phyloP scores from a whole-genome alignment of 139 green algal species.

The Coelastrella sp. region DNA sequence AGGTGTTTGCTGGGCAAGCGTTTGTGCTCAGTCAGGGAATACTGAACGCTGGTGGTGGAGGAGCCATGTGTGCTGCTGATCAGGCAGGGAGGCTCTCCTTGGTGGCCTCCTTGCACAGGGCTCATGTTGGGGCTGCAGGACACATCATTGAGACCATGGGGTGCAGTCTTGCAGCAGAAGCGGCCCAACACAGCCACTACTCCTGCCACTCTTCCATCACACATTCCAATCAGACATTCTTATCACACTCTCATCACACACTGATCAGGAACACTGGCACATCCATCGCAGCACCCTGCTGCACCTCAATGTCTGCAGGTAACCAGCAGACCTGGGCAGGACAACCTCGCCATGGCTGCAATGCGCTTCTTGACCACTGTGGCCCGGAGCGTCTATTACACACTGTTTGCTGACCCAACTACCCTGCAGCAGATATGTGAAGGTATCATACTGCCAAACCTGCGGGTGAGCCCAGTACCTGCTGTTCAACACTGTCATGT shows the following conservation, averaged over 20 bases:
- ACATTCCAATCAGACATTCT: too few relatives aligned
- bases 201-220: too few relatives aligned
- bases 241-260: too few relatives aligned
- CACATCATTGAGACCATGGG: too few relatives aligned
- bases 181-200: too few relatives aligned
- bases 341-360: conserved; percentile 87
- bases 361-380: conserved; percentile 92
- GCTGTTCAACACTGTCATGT: too few relatives aligned
- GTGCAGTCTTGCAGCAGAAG: too few relatives aligned
- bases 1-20: too few relatives aligned
- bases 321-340: conserved; percentile 65
- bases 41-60: not conserved
- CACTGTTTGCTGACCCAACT: conserved; percentile 77
- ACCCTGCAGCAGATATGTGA: conserved; percentile 85
- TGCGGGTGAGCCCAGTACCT: conserved; percentile 49
- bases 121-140: too few relatives aligned
- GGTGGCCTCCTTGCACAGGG: too few relatives aligned
- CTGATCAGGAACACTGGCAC: too few relatives aligned
- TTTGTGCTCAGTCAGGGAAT: not conserved
- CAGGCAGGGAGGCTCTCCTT: not conserved
- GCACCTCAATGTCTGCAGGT: conserved; percentile 72
- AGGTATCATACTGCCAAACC: conserved; percentile 91
- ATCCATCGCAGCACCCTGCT: too few relatives aligned
- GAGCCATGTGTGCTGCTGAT: not conserved
- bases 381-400: conserved; percentile 81